Percentiles rank a stretch among this genome's conserved stretches.
Conservation (phyloP, 2,329 filamentous ascomycete genomes). For the Paecilomyces dactylethromorphus region DNA sequence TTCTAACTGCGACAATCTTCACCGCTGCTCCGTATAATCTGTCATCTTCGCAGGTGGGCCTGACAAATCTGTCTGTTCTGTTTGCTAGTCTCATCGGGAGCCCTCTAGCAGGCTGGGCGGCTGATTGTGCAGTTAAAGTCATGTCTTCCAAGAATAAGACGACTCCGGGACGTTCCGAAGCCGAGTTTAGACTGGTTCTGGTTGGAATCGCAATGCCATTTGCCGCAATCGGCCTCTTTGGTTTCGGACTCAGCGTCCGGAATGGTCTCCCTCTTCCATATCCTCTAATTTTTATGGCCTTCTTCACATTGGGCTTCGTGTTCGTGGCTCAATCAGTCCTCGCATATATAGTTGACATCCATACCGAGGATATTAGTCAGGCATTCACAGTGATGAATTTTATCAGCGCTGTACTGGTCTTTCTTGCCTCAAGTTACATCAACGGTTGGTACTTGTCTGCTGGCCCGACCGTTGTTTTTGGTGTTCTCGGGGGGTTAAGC, state of each 20-base stretch:
- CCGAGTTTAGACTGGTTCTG: background rate
- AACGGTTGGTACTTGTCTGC: background rate
- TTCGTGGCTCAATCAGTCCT: background rate
- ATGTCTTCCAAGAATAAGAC: background rate
- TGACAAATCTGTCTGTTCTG: background rate
- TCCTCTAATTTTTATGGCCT: background rate
- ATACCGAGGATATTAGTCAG: background rate
- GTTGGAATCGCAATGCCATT: background rate
- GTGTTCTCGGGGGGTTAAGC: background rate
- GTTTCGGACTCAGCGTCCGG: background rate
- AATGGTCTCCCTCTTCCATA: background rate
- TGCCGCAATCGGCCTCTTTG: background rate
- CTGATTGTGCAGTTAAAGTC: background rate
- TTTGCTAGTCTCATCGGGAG: background rate
- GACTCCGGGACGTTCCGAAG: background rate
- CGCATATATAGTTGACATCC: background rate
- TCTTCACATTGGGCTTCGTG: background rate
- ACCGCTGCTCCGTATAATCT: background rate
- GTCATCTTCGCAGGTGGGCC: background rate
- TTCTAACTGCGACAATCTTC: background rate
- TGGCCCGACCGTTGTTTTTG: background rate
- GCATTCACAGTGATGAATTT: background rate
- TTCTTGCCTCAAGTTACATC: background rate
- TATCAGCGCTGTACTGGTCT: background rate
- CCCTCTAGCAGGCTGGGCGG: background rate